Base-by-base conservation (phyloP, 2,329 filamentous ascomycete genomes). In the Ceratocystis harringtonii region DNA sequence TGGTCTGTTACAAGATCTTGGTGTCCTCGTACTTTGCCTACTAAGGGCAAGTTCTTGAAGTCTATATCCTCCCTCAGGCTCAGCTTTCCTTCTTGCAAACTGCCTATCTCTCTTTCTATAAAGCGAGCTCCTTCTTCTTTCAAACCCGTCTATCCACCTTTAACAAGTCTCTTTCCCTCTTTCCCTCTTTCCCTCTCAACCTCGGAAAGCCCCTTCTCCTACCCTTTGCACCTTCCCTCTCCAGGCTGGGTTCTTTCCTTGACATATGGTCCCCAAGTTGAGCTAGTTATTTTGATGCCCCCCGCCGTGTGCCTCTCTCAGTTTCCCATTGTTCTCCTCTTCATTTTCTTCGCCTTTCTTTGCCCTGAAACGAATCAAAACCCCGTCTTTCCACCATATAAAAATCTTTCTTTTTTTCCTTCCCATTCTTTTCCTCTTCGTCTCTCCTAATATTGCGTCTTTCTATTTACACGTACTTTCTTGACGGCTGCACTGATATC, bases 241-340 rank as follows among this genome's bases (percentile, higher is more conserved):
- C n/a, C 2, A 28, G 5, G 12, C 55, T n/a, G 32, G 8, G 28
- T 8, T 58, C 55, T 58, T 58, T 58, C 55, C 55, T 58, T 25
- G 28, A n/a, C 10, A 5, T 58, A n/a, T 36, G 3, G 32, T 28
- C 32, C 3, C 30, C 19, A n/a, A 25, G 7, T 5, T 10, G 17
- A 62, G 36, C 43, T 22, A 17, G 60, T 17, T 41, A 62, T 62
- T 45, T 25, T 45, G 36, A 17, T 30, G 32, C 60, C 60, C 36
- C 43, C 30, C 19, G 22, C 60, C 17, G 12, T 25, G 1, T 12
- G 32, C 12, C 36, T 30, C 19, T 44, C 36, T 17, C 22, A 3
- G 60, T 62, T 62, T 62, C 60, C 25, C 60, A 22, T 19, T 62
- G 28, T 44, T 28, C 60, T 43, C 36, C 60, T 45, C 19, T 62